Evolutionary conservation across 305 asterid species (phyloP), one percentile per base, ranked within the genome.

Genomic region (Solanum aculeatissimum): DNA sequence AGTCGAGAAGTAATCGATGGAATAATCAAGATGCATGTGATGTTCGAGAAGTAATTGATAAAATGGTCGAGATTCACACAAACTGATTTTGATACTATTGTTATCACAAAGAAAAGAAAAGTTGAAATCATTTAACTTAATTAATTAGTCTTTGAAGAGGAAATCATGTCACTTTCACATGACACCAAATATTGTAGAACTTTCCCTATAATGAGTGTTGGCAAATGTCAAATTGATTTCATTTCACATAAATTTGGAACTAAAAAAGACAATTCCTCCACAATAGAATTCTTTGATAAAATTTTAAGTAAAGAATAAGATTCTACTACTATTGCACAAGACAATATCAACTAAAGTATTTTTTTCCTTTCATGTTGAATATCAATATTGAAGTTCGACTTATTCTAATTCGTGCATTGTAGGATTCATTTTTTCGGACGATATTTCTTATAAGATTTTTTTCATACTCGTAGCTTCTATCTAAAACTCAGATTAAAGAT

Each of bases 281-380:
- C 3, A 77, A 53, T 18, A 51, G 63, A 75, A 16, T 23, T 60
- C 78, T 63, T 82, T 82, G 84, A 62, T 63, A 45, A 82, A 29
- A 66, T 82, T 62, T 63, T 82, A 45, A 63, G 84, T n/a, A 82
- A 82, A 82, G 63, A 63, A 82, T 62, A 63, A 43, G 78, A 82
- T 82, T 82, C 63, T 53, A 82, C n/a, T 78, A 55, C 45, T 27
- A 51, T 16, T 15, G 47, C 82, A 27, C 27, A 77, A 47, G 9
- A 47, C 21, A 47, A 55, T 2, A n/a, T 12, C 19, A 42, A 72
- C 15, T 23, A 23, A 62, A 13, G 40, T 62, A 25, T 60, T 23
- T 60, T 57, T 58, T 12, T 9, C 16, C 0, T 3, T 11, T 23
- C 9, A 12, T 12, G 0, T 60, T 60, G 4, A 0, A 0, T 23